Conservation (phyloP, 352 stramenopile species). For the Phytophthora sp. region DNA sequence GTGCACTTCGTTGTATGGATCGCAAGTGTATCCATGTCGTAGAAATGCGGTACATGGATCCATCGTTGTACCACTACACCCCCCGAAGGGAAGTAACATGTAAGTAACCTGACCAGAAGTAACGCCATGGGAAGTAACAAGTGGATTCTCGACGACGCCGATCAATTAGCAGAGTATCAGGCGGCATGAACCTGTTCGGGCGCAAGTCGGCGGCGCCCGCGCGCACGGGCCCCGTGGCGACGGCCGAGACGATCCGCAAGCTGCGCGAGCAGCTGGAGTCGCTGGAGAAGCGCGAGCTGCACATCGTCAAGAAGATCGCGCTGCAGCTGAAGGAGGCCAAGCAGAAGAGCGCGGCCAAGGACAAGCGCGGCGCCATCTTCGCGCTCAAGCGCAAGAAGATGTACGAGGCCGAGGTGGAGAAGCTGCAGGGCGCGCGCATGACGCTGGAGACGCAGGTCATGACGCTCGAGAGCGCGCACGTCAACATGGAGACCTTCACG, state of each 20-base stretch:
- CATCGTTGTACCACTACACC: not conserved
- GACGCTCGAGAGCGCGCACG: constrained; percentile 91
- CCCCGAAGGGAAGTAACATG: too few species aligned
- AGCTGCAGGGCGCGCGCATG: constrained; percentile 97
- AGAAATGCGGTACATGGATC: not conserved
- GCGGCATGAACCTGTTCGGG: constrained; percentile 86
- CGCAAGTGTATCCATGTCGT: not conserved
- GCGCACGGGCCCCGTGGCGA: constrained; percentile 61
- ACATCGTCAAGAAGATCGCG: constrained; percentile 97
- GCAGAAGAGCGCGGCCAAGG: constrained; percentile 95
- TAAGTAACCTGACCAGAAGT: not conserved
- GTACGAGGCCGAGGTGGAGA: constrained; percentile 97
- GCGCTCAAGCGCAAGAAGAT: constrained; percentile 99
- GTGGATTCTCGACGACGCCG: constrained; percentile 12
- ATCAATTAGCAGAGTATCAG: not conserved
- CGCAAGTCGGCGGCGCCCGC: constrained; percentile 70
- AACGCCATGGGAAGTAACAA: constrained; percentile 3
- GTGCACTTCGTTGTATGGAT: not conserved
- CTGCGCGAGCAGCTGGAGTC: constrained; percentile 91
- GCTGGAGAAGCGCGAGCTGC: constrained; percentile 94
- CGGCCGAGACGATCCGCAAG: constrained; percentile 91
- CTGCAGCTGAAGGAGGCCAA: constrained; percentile 94
- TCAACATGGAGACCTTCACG: constrained; percentile 97
- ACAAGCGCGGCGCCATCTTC: constrained; percentile 98
- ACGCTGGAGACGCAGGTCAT: constrained; percentile 95